Conservation (phyloP, 177 flowering plant species). For the Tripterygium wilfordii region DNA sequence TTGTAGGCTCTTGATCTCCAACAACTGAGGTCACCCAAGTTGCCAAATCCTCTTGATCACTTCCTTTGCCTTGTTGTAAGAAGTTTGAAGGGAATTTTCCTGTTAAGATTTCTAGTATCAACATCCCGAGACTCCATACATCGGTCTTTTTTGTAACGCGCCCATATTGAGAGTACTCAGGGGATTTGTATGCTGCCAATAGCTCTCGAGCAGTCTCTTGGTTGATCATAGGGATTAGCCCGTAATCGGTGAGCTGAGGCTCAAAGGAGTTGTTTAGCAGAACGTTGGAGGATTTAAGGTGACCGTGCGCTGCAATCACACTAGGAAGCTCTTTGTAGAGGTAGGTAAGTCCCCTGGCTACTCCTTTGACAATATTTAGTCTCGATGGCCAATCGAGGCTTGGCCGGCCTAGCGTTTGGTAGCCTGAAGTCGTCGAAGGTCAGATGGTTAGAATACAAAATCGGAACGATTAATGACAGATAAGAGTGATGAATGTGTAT, state of each 20-base stretch:
- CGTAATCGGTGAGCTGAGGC: slow-evolving; percentile 37
- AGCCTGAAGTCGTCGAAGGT: too few relatives aligned
- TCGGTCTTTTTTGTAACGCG: slow-evolving; percentile 50
- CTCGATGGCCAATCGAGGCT: slow-evolving; percentile 45
- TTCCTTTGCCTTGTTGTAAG: slow-evolving; percentile 32
- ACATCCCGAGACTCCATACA: slow-evolving; percentile 42
- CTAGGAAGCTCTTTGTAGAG: slow-evolving; percentile 35
- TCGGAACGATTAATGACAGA: background rate
- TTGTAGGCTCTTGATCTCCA: slow-evolving; percentile 26
- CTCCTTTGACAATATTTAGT: slow-evolving; percentile 38
- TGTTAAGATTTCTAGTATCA: slow-evolving; percentile 36
- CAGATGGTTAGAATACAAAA: too few relatives aligned
- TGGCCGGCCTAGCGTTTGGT: slow-evolving; percentile 26
- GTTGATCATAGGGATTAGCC: slow-evolving; percentile 32
- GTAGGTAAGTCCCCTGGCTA: slow-evolving; percentile 31
- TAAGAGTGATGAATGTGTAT: background rate
- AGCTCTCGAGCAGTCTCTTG: slow-evolving; percentile 31
- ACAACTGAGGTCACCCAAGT: slow-evolving; percentile 53
- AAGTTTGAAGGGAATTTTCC: slow-evolving; percentile 35
- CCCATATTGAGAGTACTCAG: slow-evolving; percentile 30
- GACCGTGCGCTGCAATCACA: slow-evolving; percentile 35
- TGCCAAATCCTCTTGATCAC: slow-evolving; percentile 36
- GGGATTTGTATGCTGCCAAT: slow-evolving; percentile 42
- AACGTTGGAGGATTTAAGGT: slow-evolving; percentile 49
- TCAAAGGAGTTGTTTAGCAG: slow-evolving; percentile 25